phyloP scores from a whole-genome alignment of 257 asterid genomes.

The Salvia splendens region DNA sequence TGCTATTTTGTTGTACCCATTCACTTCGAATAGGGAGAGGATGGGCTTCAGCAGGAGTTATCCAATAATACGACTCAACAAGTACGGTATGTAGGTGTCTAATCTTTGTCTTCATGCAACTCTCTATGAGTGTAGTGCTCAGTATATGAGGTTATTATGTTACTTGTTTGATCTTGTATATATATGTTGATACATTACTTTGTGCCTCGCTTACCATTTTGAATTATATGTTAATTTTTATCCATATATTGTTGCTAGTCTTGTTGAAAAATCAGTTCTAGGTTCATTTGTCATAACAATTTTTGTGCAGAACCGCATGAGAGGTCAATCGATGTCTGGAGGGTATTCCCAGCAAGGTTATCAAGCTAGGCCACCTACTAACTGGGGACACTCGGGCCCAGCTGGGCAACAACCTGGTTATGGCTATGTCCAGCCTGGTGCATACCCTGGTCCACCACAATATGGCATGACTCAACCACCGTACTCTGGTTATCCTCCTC shows the following conservation, averaged over 20 bases:
- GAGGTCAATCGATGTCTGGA: slow-evolving; percentile 68
- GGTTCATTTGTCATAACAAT: slow-evolving; percentile 54
- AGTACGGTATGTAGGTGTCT: slow-evolving; percentile 81
- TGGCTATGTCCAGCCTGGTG: slow-evolving; percentile 50
- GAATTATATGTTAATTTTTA: slow-evolving; percentile 4
- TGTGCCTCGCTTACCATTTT: slow-evolving; percentile 18
- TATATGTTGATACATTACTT: slow-evolving; percentile 20
- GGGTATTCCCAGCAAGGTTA: slow-evolving; percentile 87
- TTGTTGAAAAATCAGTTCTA: slow-evolving; percentile 32
- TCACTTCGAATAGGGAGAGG: slow-evolving; percentile 74
- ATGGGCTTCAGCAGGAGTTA: slow-evolving; percentile 75
- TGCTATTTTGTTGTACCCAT: slow-evolving; percentile 59
- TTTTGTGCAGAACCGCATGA: slow-evolving; percentile 80
- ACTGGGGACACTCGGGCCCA: slow-evolving; percentile 74
- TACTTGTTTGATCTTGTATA: not conserved
- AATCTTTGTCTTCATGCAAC: slow-evolving; percentile 49
- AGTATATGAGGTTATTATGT: not conserved
- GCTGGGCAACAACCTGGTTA: slow-evolving; percentile 79
- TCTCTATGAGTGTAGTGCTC: slow-evolving; percentile 33
- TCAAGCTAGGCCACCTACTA: slow-evolving; percentile 74
- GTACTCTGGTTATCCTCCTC: slow-evolving; percentile 72
- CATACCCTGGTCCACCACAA: slow-evolving; percentile 75
- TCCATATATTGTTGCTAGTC: slow-evolving; percentile 16
- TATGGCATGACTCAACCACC: slow-evolving; percentile 62
- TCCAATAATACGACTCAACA: slow-evolving; percentile 54